These are phyloP conservation scores for Fusarium tjaetaba DNA, from an alignment of 2,329 filamentous ascomycete genomes.

Conservation along the genomic window DNA sequence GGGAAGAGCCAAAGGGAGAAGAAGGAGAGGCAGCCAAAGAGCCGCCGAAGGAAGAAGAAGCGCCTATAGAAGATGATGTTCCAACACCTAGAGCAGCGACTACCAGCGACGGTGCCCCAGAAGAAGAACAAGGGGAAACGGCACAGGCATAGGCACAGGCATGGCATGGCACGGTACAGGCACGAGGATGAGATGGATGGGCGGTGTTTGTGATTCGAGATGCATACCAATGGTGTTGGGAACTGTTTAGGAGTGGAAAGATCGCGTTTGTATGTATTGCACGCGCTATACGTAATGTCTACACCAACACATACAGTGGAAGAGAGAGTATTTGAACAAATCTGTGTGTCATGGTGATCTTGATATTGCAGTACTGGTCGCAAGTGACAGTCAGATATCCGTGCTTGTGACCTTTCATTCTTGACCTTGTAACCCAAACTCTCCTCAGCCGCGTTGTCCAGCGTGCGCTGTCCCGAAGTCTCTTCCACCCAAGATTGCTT, in stretches of 20 bases:
- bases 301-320: constrained; percentile 43
- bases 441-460: neutral
- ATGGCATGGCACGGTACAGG: constrained; percentile 34
- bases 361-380: neutral
- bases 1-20: constrained; percentile 16
- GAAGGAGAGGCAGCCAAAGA: constrained; percentile 29
- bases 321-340: constrained; percentile 33
- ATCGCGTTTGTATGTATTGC: constrained; percentile 40
- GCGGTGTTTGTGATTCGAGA: constrained; percentile 27
- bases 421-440: neutral
- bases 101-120: constrained; percentile 19
- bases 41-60: constrained; percentile 19
- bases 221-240: constrained; percentile 41
- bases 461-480: neutral
- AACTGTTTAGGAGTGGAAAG: constrained; percentile 20
- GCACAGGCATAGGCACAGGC: neutral
- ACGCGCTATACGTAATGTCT: constrained; percentile 52
- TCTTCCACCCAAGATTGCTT: neutral
- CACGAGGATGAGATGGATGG: constrained; percentile 34
- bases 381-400: neutral
- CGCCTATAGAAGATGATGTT: constrained; percentile 28
- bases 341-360: neutral
- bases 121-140: constrained; percentile 36
- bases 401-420: no score
- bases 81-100: constrained; percentile 34